Base-by-base conservation (phyloP, 1,284 basidiomycete genomes). In the Salmacisia buchloeana region DNA sequence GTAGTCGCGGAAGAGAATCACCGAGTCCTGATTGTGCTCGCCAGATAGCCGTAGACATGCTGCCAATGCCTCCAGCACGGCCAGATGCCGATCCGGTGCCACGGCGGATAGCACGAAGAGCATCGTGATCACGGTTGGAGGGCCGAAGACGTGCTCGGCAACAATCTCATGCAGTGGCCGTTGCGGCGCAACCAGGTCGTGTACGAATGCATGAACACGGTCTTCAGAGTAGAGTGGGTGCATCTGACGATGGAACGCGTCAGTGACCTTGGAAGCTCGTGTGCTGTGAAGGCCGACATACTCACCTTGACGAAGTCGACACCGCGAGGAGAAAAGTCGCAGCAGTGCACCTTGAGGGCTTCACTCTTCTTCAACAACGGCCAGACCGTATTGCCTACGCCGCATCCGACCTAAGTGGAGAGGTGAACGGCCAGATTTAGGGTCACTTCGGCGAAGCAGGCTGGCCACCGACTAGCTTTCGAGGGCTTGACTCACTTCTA, bases 31-130 rank as follows among this genome's bases (percentile, higher is more conserved):
- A 13, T 25, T 21, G n/a, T 52, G 23, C 29, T 52, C 10, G n/a
- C 76, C 76, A 10, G 67, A 67, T 25, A 74, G 43, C 10, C 21
- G 56, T 2, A 63, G 27, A 15, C 46, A 46, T 7, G 36, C 27
- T 18, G 74, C 61, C 3, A 80, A 59, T 1, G 68, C 43, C 10
- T 63, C 41, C n/a, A 79, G 61, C 9, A 74, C 70, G 0, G 10
- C 3, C 0, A 46, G 49, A 43, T 81, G 80, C 9, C 69, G 64
- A 0, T 65, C 35, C 0, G 81, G 81, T 2, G 80, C 74, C n/a
- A 81, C 72, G 2, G 80, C 80, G 13, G 77, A 79, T 2, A 81
- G 70, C 6, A 81, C 80, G 57, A 81, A 81, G 59, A 81, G 71
- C 7, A 75, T 67, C 29, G 69, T 72, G 58, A 81, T 73, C 29